These are phyloP conservation scores for Lecanicillium sp. DNA, from an alignment of 2,329 filamentous ascomycete genomes.

Conservation along the genomic window DNA sequence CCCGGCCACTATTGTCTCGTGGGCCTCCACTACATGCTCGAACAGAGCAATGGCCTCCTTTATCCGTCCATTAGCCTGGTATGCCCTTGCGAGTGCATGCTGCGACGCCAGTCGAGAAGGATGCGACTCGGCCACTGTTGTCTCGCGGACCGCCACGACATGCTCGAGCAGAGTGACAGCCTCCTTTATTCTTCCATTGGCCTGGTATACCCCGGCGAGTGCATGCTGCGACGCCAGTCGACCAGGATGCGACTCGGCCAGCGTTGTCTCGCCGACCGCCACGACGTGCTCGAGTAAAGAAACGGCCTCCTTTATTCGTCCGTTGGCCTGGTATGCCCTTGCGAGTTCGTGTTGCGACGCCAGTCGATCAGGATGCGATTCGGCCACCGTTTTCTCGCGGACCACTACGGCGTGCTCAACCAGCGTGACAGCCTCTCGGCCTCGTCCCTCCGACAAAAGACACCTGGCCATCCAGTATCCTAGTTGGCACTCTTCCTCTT, in stretches of 20 bases:
- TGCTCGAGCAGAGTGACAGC: neutral
- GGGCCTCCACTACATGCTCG: conserved; percentile 4
- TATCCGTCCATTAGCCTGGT: neutral
- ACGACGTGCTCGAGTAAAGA: neutral
- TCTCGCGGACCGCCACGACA: conserved; percentile 3
- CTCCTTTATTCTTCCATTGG: conserved; percentile 1
- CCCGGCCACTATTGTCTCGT: neutral
- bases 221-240: conserved; percentile 3
- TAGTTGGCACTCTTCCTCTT: too few species aligned
- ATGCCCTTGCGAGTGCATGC: conserved; percentile 1
- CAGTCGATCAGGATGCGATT: neutral
- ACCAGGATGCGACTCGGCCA: neutral
- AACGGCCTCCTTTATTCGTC: neutral
- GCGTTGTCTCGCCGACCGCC: neutral
- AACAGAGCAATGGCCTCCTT: conserved; percentile 1
- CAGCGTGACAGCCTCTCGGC: too few species aligned
- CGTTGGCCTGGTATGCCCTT: neutral
- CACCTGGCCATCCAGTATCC: too few species aligned
- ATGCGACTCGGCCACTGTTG: neutral
- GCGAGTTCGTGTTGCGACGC: neutral
- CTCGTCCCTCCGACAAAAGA: too few species aligned
- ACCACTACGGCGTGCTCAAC: too few species aligned
- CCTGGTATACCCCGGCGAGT: conserved; percentile 1
- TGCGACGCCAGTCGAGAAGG: neutral
- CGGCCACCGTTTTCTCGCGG: too few species aligned